These are phyloP conservation scores for Hippophae tibetana DNA, from an alignment of 306 rosid genomes.

Conservation along the genomic window DNA sequence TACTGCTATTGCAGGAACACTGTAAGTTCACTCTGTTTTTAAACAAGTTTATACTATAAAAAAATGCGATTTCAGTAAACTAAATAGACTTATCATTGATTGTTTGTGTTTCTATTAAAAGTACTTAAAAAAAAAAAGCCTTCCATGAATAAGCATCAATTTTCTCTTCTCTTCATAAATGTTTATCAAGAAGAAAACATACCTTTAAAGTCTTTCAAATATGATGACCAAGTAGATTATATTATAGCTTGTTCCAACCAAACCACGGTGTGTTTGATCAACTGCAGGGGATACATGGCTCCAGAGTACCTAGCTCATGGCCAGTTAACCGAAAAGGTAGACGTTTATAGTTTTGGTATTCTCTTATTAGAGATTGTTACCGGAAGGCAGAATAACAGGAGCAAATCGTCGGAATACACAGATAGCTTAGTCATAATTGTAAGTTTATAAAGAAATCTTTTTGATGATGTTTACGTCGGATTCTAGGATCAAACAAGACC, in stretches of 20 bases:
- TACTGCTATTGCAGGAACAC: slow-evolving; percentile 90
- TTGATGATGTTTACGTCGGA: no score
- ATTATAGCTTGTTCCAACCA: background rate
- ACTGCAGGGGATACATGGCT: slow-evolving; percentile 82
- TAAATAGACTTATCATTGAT: no score
- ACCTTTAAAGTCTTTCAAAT: no score
- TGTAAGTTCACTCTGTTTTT: slow-evolving; percentile 33
- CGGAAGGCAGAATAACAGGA: slow-evolving; percentile 64
- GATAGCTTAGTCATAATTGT: slow-evolving; percentile 68
- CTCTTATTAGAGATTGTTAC: slow-evolving; percentile 62
- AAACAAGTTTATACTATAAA: no score
- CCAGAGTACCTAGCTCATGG: slow-evolving; percentile 96
- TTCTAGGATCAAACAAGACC: background rate
- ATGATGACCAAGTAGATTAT: background rate
- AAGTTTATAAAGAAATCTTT: slow-evolving; percentile 19
- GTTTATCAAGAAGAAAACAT: no score
- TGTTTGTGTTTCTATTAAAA: no score
- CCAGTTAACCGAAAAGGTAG: slow-evolving; percentile 80
- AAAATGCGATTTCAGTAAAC: no score
- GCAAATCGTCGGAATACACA: slow-evolving; percentile 54
- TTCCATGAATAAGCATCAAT: no score
- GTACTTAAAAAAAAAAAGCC: no score
- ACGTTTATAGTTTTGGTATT: slow-evolving; percentile 81
- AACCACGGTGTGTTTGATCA: background rate
- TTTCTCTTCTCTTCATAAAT: no score